Percentiles rank a stretch among this genome's conserved stretches.
Conservation (phyloP, 1,139 yeast species). For the Kodamaea fungicola region DNA sequence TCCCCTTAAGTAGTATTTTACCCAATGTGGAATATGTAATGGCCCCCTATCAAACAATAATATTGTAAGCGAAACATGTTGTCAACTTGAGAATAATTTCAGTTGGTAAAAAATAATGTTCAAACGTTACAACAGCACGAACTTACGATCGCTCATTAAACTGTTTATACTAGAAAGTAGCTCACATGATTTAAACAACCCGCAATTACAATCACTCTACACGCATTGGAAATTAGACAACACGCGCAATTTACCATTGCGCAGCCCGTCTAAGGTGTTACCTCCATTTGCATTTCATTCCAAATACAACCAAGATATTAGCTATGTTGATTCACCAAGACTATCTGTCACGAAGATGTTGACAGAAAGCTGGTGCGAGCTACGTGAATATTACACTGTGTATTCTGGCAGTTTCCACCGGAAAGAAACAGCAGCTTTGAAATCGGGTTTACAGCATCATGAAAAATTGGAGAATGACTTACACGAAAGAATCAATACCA, state of each 20-base stretch:
- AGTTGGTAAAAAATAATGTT: too few species aligned
- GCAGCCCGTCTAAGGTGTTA: constrained; percentile 5
- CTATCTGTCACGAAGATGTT: constrained; percentile 22
- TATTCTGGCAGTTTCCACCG: constrained; percentile 16
- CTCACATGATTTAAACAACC: constrained; percentile 2
- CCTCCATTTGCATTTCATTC: constrained; percentile 18
- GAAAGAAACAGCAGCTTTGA: constrained; percentile 9
- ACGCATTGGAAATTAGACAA: constrained; percentile 10
- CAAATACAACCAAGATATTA: constrained; percentile 13
- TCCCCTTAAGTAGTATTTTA: too few species aligned
- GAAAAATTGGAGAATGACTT: constrained; percentile 10
- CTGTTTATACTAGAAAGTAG: not conserved
- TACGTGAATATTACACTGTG: constrained; percentile 18
- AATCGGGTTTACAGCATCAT: constrained; percentile 11
- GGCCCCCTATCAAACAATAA: too few species aligned
- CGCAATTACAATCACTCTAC: constrained; percentile 7
- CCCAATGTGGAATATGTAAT: too few species aligned
- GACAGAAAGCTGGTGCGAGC: constrained; percentile 23
- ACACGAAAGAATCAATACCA: constrained; percentile 11
- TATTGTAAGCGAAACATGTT: too few species aligned
- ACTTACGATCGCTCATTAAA: too few species aligned
- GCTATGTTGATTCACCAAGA: constrained; percentile 17
- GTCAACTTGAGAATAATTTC: too few species aligned
- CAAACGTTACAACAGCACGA: too few species aligned
- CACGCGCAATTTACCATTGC: constrained; percentile 10